Evolutionary conservation across 441 rosid species (phyloP).

Genomic region (Syzygium malaccense): DNA sequence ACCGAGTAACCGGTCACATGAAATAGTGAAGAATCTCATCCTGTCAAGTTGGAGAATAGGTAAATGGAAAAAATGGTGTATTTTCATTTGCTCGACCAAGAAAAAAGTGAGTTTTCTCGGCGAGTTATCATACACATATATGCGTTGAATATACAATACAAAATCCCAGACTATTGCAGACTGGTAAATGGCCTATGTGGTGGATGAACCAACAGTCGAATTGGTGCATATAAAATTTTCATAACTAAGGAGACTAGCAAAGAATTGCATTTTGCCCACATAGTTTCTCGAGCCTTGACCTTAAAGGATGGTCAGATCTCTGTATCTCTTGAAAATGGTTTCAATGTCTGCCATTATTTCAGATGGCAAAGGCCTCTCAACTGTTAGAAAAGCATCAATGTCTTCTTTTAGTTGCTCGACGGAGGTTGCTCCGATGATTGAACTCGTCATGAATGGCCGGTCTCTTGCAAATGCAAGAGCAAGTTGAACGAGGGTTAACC

Average conservation of each 20-base stretch:
- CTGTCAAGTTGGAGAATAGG: neutral
- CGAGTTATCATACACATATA: neutral
- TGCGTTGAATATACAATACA: neutral
- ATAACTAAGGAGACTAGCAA: neutral
- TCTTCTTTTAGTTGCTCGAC: conserved; percentile 76
- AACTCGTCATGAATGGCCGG: conserved; percentile 73
- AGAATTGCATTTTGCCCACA: neutral
- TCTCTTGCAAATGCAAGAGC: conserved; percentile 80
- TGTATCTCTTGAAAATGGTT: conserved; percentile 53
- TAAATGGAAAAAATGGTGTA: neutral
- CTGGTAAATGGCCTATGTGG: neutral
- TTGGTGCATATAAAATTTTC: neutral
- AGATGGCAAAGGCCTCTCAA: conserved; percentile 55
- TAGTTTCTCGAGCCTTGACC: neutral
- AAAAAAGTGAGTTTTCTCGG: neutral
- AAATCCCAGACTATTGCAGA: neutral
- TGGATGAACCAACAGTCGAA: neutral
- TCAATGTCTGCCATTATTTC: conserved; percentile 69
- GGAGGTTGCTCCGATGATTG: conserved; percentile 81
- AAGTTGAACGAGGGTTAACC: conserved; percentile 66
- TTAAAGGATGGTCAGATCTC: conserved; percentile 45
- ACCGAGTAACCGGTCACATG: neutral
- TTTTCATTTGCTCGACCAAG: neutral
- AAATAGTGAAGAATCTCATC: neutral
- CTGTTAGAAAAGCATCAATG: conserved; percentile 58